Evolutionary conservation across 75 land plant species (phyloP).

Genomic region (Ceratopteris richardii): DNA sequence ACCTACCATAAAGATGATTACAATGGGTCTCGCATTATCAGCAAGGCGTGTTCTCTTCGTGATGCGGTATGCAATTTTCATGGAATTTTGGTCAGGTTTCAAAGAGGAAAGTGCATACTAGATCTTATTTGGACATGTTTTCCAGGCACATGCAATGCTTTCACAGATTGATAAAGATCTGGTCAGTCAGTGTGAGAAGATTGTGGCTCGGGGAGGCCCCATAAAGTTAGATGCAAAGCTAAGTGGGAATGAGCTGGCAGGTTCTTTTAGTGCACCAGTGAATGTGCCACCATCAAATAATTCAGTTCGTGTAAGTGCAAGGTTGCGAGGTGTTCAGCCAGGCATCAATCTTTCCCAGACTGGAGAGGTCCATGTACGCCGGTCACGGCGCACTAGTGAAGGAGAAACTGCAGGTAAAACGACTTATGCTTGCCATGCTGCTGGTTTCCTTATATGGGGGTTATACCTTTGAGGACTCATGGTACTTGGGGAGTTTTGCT

Average conservation of each 20-base stretch:
- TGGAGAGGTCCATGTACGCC: slow-evolving; percentile 43
- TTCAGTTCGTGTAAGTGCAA: slow-evolving; percentile 65
- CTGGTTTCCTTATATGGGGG: too few species aligned
- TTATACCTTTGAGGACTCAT: too few species aligned
- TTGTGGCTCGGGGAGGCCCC: slow-evolving; percentile 79
- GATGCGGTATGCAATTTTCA: slow-evolving; percentile 59
- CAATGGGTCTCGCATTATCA: slow-evolving; percentile 83
- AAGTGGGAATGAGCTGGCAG: slow-evolving; percentile 21
- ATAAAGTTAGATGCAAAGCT: slow-evolving; percentile 24
- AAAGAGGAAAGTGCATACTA: too few species aligned
- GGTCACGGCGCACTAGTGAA: slow-evolving; percentile 46
- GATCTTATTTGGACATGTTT: too few species aligned
- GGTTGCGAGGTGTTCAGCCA: slow-evolving; percentile 83
- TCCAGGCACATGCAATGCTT: slow-evolving; percentile 88
- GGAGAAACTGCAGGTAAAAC: slow-evolving; percentile 49
- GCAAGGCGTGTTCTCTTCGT: slow-evolving; percentile 83
- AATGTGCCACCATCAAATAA: slow-evolving; percentile 25
- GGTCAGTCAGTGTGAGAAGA: slow-evolving; percentile 71
- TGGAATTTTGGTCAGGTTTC: not conserved
- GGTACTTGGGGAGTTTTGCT: too few species aligned
- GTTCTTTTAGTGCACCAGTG: slow-evolving; percentile 33
- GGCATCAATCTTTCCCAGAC: slow-evolving; percentile 55
- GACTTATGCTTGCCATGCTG: too few species aligned
- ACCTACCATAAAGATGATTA: slow-evolving; percentile 94
- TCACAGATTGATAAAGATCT: slow-evolving; percentile 86